Conservation (phyloP, 768 basidiomycete genomes). For the Suillus alpinus region DNA sequence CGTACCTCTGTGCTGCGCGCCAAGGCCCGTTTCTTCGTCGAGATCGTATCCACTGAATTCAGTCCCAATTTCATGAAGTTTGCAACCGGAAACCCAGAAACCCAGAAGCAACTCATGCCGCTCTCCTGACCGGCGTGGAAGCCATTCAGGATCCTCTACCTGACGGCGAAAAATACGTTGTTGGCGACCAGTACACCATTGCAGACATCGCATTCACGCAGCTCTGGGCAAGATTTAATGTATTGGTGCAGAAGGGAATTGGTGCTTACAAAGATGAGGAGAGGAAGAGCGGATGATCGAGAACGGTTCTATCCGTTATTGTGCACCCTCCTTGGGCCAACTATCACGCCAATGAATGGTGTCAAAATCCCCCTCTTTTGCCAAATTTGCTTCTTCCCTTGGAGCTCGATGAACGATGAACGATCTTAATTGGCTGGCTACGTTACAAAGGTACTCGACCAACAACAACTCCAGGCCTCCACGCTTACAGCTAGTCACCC, state of each 20-base stretch:
- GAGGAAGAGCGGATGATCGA: constrained; percentile 31
- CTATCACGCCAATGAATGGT: no score
- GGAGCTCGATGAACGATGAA: no score
- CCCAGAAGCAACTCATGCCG: not conserved
- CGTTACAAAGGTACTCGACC: no score
- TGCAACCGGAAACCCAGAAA: not conserved
- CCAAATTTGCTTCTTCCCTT: no score
- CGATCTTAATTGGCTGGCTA: no score
- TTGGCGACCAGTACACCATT: constrained; percentile 37
- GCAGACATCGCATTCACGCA: constrained; percentile 63
- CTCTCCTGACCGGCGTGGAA: constrained; percentile 42
- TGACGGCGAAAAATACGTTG: constrained; percentile 35
- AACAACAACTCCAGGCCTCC: no score
- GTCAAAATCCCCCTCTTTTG: no score
- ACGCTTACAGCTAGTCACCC: no score
- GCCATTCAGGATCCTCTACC: constrained; percentile 52
- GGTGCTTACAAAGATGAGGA: constrained; percentile 49
- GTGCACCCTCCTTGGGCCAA: no score
- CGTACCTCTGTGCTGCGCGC: constrained; percentile 57
- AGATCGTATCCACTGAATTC: constrained; percentile 48
- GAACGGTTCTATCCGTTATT: not conserved
- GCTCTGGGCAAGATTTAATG: constrained; percentile 53
- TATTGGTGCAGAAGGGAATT: constrained; percentile 46
- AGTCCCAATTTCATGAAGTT: constrained; percentile 20
- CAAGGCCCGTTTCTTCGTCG: constrained; percentile 61